Percentiles rank a stretch among this genome's conserved stretches.
These are phyloP conservation scores for Umbilicus rupestris DNA, from an alignment of 164 flowering plant species.

Conservation along the genomic window DNA sequence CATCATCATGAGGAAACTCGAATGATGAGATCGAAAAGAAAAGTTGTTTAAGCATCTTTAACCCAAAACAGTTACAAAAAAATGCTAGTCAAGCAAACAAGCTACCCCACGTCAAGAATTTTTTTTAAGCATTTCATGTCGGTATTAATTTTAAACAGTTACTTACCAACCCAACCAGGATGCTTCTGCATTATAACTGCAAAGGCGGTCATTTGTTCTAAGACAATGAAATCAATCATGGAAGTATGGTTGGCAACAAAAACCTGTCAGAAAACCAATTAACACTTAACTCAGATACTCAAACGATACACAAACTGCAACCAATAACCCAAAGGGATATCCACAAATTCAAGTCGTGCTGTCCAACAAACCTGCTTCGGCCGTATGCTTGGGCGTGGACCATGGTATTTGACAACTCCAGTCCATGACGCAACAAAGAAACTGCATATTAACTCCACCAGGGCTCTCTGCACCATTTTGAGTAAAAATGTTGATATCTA, in stretches of 20 bases:
- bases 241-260: constrained; percentile 97
- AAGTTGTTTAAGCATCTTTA: too few species aligned
- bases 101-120: too few species aligned
- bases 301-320: not conserved
- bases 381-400: constrained; percentile 85
- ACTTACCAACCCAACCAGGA: constrained; percentile 99
- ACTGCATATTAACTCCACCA: constrained; percentile 86
- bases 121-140: too few species aligned
- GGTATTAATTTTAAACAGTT: not conserved
- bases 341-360: not conserved
- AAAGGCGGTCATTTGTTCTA: constrained; percentile 98
- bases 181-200: constrained; percentile 99
- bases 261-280: constrained; percentile 40
- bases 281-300: not conserved
- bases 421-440: constrained; percentile 99
- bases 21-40: too few species aligned
- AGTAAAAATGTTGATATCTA: not conserved
- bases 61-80: too few species aligned
- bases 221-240: constrained; percentile 89
- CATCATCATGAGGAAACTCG: too few species aligned
- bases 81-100: too few species aligned
- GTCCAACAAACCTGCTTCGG: constrained; percentile 60
- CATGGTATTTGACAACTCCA: constrained; percentile 93
- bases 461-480: constrained; percentile 46
- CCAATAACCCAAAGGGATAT: not conserved